These are phyloP conservation scores for Solanum corneliomulleri DNA, from an alignment of 257 asterid species.

Conservation along the genomic window DNA sequence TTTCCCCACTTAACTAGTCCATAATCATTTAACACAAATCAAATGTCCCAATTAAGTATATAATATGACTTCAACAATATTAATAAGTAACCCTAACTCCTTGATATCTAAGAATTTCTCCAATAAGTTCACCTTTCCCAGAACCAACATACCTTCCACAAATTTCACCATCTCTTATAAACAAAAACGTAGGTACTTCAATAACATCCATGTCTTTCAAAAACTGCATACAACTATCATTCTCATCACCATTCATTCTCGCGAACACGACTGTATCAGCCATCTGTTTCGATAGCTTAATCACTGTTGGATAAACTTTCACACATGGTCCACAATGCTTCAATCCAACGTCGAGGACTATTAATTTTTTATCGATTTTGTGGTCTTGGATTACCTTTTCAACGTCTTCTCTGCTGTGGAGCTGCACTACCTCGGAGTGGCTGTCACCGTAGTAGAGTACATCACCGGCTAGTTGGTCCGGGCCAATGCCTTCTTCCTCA, in stretches of 20 bases:
- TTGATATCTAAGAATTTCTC: conserved; percentile 90
- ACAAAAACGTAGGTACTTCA: conserved; percentile 92
- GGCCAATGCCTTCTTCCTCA: conserved; percentile 89
- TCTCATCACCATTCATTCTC: conserved; percentile 96
- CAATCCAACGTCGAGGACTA: conserved; percentile 84
- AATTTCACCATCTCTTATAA: conserved; percentile 74
- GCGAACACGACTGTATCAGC: conserved; percentile 70
- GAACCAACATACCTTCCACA: conserved; percentile 90
- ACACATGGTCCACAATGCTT: conserved; percentile 99
- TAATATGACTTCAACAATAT: background rate
- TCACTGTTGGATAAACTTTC: conserved; percentile 85
- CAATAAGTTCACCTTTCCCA: conserved; percentile 92
- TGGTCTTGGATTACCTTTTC: conserved; percentile 54
- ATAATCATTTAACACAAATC: background rate
- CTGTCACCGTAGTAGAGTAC: conserved; percentile 87
- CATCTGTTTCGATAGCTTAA: conserved; percentile 80
- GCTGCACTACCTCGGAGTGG: conserved; percentile 78
- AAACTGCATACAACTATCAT: conserved; percentile 89
- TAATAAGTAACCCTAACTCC: conserved; percentile 75
- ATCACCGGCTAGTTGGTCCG: conserved; percentile 76
- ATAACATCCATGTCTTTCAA: conserved; percentile 75
- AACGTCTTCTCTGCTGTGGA: conserved; percentile 67
- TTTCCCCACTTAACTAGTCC: background rate
- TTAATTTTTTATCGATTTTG: conserved; percentile 35
- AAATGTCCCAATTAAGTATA: background rate